These are phyloP conservation scores for Fusarium sp. DNA, from an alignment of 2,329 filamentous ascomycete species.

Conservation along the genomic window DNA sequence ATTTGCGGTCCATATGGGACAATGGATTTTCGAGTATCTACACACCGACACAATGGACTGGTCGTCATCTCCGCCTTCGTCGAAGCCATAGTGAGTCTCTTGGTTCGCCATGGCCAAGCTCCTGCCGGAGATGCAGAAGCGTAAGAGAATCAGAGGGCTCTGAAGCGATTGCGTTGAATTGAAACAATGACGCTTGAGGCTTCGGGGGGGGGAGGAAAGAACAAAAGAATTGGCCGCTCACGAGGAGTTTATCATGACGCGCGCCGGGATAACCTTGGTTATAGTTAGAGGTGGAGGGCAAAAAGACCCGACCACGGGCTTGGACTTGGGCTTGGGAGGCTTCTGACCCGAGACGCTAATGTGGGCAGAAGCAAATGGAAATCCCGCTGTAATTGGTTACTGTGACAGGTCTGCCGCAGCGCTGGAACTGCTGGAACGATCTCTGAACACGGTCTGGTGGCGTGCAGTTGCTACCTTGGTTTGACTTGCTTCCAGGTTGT, in stretches of 20 bases:
- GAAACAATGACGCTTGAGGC: constrained; percentile 20
- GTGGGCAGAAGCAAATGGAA: constrained; percentile 26
- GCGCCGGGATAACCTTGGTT: constrained; percentile 45
- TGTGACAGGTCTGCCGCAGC: constrained; percentile 16
- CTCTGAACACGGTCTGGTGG: constrained; percentile 9
- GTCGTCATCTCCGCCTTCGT: constrained; percentile 59
- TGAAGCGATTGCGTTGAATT: constrained; percentile 33
- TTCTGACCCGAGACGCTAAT: constrained; percentile 41
- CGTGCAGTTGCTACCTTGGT: background rate
- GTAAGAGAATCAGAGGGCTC: constrained; percentile 25
- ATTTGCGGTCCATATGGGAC: constrained; percentile 28
- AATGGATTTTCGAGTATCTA: constrained; percentile 37
- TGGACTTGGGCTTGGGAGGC: constrained; percentile 28
- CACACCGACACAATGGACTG: constrained; percentile 59
- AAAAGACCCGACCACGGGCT: constrained; percentile 32
- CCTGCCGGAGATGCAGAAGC: constrained; percentile 43
- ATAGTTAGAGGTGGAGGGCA: constrained; percentile 21
- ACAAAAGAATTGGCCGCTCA: constrained; percentile 42
- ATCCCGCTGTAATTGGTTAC: constrained; percentile 38
- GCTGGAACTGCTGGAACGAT: constrained; percentile 35
- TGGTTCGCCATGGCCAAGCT: constrained; percentile 55
- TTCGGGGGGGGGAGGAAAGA: constrained; percentile 22
- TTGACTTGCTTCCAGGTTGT: constrained; percentile 6
- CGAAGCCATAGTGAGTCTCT: constrained; percentile 60
- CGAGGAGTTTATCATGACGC: constrained; percentile 47